A percentile compares a stretch with the other conserved stretches of the same genome.
These are phyloP conservation scores for Besnoitia besnoiti DNA, from an alignment of 169 alveolate species.

Conservation along the genomic window DNA sequence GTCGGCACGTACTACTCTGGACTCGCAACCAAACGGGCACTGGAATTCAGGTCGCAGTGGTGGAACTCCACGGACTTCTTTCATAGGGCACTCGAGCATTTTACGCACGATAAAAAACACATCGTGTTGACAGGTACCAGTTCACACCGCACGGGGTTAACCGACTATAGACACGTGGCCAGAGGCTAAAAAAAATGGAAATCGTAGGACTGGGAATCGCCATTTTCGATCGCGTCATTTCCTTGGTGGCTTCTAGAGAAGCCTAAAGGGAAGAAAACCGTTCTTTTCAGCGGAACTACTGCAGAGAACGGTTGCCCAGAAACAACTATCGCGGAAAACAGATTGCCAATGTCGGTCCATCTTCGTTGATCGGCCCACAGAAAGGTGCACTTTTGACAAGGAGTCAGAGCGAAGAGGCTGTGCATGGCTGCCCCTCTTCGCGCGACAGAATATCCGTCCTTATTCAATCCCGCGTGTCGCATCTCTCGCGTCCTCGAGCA, in stretches of 20 bases:
- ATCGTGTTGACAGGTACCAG: no score
- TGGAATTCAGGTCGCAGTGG: no score
- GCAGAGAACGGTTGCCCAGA: not conserved
- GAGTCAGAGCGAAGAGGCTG: not conserved
- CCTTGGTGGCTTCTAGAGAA: constrained; percentile 40
- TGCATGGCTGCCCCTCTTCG: not conserved
- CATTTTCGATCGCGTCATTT: no score
- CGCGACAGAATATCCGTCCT: not conserved
- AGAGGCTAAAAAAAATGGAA: no score
- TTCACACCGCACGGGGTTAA: no score
- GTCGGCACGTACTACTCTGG: no score
- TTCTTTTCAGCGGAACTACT: not conserved
- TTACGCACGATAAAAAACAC: no score
- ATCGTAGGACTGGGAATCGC: no score
- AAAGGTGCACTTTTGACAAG: not conserved
- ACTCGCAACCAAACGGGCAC: no score
- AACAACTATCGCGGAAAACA: not conserved
- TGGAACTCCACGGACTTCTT: no score
- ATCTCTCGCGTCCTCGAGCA: not conserved
- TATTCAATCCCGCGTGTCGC: not conserved
- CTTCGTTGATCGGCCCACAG: not conserved
- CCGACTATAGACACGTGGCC: no score
- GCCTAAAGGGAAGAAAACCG: constrained; percentile 13
- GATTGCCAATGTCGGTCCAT: constrained; percentile 8
- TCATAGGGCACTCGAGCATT: no score